Evolutionary conservation across 2,329 filamentous ascomycete species (phyloP).

Genomic region (Reticulascus tulasneorum): DNA sequence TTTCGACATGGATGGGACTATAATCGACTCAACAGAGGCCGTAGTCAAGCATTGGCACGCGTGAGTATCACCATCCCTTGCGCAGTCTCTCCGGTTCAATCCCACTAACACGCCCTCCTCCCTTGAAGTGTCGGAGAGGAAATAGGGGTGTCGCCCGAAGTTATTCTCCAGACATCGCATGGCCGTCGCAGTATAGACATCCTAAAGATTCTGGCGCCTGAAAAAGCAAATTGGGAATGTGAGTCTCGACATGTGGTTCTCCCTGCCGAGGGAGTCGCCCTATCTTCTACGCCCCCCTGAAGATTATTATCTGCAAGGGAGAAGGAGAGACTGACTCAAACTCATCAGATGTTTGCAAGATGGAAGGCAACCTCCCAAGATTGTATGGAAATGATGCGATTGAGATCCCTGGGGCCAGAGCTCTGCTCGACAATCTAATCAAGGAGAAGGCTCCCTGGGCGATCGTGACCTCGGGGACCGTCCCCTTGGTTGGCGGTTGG

Average conservation of each 20-base stretch:
- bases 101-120: conserved; percentile 10
- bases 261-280: conserved; percentile 3
- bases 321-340: conserved; percentile 9
- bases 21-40: conserved; percentile 76
- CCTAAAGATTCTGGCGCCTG: conserved; percentile 71
- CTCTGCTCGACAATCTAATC: conserved; percentile 65
- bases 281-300: not conserved
- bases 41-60: conserved; percentile 74
- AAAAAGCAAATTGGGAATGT: conserved; percentile 93
- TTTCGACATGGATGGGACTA: conserved; percentile 78
- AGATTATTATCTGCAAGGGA: not conserved
- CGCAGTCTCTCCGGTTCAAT: not conserved
- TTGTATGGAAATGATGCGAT: conserved; percentile 73
- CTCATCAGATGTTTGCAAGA: conserved; percentile 65
- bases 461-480: conserved; percentile 75
- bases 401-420: conserved; percentile 80
- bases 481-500: conserved; percentile 68
- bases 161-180: conserved; percentile 87
- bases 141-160: conserved; percentile 76
- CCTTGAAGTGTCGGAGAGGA: conserved; percentile 66
- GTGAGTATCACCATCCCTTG: conserved; percentile 35
- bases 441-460: conserved; percentile 68
- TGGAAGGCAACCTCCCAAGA: conserved; percentile 75
- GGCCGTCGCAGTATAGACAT: conserved; percentile 86
- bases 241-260: conserved; percentile 33